phyloP scores from a whole-genome alignment of 305 asterid species.

The Petunia hybrid region DNA sequence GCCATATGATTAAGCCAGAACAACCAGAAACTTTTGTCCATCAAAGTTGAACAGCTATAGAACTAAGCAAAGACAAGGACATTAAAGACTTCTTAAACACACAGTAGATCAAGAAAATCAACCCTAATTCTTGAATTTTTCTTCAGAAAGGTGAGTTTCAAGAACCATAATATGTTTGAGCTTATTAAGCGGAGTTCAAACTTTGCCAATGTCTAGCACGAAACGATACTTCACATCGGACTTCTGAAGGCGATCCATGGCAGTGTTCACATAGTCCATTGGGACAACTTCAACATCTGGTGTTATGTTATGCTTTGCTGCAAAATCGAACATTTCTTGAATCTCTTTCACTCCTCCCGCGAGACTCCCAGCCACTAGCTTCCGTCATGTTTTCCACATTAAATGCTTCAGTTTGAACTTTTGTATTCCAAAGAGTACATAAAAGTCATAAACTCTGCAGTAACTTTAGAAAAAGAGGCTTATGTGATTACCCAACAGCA shows the following conservation, averaged over 20 bases:
- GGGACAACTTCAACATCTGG: too few species aligned
- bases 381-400: too few species aligned
- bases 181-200: background rate
- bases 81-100: background rate
- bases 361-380: background rate
- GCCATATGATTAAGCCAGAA: background rate
- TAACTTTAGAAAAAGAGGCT: background rate
- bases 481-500: constrained; percentile 33
- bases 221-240: too few species aligned
- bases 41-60: background rate
- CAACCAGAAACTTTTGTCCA: background rate
- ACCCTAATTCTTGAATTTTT: background rate
- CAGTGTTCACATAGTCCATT: too few species aligned
- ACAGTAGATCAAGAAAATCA: background rate
- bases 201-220: constrained; percentile 43
- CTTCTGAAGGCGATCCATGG: too few species aligned
- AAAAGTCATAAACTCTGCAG: too few species aligned
- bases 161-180: too few species aligned
- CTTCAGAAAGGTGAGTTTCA: too few species aligned
- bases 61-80: background rate
- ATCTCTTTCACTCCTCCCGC: constrained; percentile 57
- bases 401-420: too few species aligned
- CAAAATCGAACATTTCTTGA: constrained; percentile 63
- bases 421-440: too few species aligned
- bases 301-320: constrained; percentile 41